Conservation (phyloP, 441 rosid genomes). For the Syzygium syzygioides region DNA sequence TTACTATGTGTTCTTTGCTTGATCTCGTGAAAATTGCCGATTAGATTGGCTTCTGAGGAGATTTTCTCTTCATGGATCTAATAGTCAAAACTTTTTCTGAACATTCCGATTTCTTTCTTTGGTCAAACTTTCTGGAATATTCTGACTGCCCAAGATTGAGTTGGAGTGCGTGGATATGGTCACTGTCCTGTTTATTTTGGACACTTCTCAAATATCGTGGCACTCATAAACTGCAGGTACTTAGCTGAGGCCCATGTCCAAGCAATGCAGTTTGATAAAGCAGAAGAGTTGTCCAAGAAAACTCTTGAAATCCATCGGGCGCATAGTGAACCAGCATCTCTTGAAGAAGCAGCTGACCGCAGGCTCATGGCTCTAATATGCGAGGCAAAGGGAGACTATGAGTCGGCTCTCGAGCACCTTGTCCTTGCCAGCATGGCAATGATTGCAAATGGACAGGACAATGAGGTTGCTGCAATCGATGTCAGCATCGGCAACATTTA, state of each 20-base stretch:
- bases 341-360: constrained; percentile 94
- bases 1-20: not conserved
- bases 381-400: constrained; percentile 95
- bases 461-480: constrained; percentile 91
- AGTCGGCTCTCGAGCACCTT: constrained; percentile 87
- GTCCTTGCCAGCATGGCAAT: constrained; percentile 98
- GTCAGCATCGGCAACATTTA: constrained; percentile 92
- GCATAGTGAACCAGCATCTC: constrained; percentile 93
- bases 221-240: constrained; percentile 41
- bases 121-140: not conserved
- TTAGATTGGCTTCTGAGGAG: not conserved
- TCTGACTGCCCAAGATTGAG: not conserved
- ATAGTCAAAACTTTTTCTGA: not conserved
- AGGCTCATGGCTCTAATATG: constrained; percentile 84
- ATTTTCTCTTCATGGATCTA: not conserved
- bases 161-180: not conserved
- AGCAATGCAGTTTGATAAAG: constrained; percentile 95
- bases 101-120: not conserved
- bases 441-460: constrained; percentile 87
- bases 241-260: constrained; percentile 97
- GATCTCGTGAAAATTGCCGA: not conserved
- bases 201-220: not conserved
- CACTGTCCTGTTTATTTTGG: not conserved
- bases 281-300: constrained; percentile 81
- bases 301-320: constrained; percentile 93